A percentile compares a stretch with the other conserved stretches of the same genome.
Conservation (phyloP, 768 basidiomycete genomes). For the Pleurotus giganteus region DNA sequence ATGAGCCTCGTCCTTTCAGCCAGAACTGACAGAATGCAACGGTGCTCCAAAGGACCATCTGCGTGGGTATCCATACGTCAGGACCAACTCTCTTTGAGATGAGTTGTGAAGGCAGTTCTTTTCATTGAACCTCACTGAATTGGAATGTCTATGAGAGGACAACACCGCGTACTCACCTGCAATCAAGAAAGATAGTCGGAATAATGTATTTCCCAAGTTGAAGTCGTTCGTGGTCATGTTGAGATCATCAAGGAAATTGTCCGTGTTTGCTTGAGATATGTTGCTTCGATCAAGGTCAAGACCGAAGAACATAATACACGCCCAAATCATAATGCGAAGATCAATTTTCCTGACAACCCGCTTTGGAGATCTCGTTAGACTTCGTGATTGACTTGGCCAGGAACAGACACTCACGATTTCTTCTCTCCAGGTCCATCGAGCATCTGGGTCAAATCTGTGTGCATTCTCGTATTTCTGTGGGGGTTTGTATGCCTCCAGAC, state of each 20-base stretch:
- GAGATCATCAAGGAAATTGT: conserved; percentile 65
- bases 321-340: conserved; percentile 57
- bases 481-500: conserved; percentile 49
- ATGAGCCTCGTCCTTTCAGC: conserved; percentile 49
- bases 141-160: not conserved
- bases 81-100: conserved; percentile 67
- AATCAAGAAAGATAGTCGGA: conserved; percentile 44
- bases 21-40: conserved; percentile 60
- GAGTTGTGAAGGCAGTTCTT: conserved; percentile 65
- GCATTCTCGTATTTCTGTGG: conserved; percentile 56
- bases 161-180: conserved; percentile 29
- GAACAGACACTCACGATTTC: conserved; percentile 42
- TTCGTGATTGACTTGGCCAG: not conserved
- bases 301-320: conserved; percentile 61
- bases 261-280: conserved; percentile 64
- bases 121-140: not conserved
- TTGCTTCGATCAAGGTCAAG: conserved; percentile 61
- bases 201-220: conserved; percentile 62
- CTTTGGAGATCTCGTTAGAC: conserved; percentile 24
- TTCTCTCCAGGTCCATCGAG: conserved; percentile 72
- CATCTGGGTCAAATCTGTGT: conserved; percentile 61
- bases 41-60: conserved; percentile 59
- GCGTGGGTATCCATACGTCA: conserved; percentile 63
- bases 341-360: conserved; percentile 59
- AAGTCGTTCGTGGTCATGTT: conserved; percentile 61